Conservation (phyloP, 2,329 filamentous ascomycete species). For the Curvularia verruculosa region DNA sequence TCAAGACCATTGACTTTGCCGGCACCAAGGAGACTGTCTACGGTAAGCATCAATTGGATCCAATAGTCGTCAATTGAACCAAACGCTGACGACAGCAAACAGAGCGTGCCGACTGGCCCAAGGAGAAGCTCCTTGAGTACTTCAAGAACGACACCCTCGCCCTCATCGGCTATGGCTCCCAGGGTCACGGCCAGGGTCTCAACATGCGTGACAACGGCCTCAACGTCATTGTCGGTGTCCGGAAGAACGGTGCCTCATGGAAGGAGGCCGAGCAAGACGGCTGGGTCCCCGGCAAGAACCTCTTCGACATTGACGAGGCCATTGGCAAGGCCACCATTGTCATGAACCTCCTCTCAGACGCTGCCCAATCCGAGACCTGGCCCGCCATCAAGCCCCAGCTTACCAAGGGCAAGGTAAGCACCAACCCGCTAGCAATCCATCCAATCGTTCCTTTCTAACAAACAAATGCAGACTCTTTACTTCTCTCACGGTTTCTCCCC, state of each 20-base stretch:
- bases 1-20: conserved; percentile 99
- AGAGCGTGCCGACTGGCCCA: conserved; percentile 99
- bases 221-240: conserved; percentile 98
- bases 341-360: conserved; percentile 99
- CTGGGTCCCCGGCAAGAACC: conserved; percentile 98
- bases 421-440: conserved; percentile 27
- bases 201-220: conserved; percentile 99
- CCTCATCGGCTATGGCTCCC: conserved; percentile 97
- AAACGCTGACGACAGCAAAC: conserved; percentile 34
- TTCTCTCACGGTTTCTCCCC: conserved; percentile 99
- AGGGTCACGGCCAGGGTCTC: conserved; percentile 98
- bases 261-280: conserved; percentile 96
- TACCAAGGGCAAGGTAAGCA: conserved; percentile 90
- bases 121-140: conserved; percentile 98
- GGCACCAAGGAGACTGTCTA: conserved; percentile 94
- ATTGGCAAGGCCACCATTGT: conserved; percentile 91
- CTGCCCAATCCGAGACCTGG: conserved; percentile 99
- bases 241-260: conserved; percentile 98
- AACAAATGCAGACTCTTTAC: conserved; percentile 88
- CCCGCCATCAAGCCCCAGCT: conserved; percentile 96
- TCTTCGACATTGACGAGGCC: conserved; percentile 97
- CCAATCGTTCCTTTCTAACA: conserved; percentile 18
- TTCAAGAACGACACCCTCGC: conserved; percentile 99
- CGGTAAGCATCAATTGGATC: conserved; percentile 62
- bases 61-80: conserved; percentile 18